Evolutionary conservation across 1,139 yeast species (phyloP).

Genomic region (Blastobotrys malaysiensis): DNA sequence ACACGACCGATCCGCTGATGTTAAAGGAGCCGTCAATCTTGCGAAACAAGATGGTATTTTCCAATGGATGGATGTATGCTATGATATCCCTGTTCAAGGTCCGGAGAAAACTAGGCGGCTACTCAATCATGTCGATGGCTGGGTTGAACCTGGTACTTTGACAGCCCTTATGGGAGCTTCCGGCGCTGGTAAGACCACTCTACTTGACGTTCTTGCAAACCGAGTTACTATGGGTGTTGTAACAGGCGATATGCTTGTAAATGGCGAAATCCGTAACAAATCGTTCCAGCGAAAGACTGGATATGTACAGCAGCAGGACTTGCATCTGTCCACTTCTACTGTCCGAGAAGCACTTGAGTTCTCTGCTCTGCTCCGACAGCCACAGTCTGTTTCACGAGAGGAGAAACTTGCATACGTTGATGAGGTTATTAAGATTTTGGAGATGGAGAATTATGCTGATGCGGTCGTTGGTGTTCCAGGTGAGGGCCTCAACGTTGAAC

Average conservation of each 20-base stretch:
- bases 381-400: constrained; percentile 39
- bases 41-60: constrained; percentile 42
- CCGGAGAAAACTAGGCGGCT: constrained; percentile 48
- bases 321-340: constrained; percentile 52
- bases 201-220: constrained; percentile 52
- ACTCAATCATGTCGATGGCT: constrained; percentile 54
- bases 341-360: constrained; percentile 55
- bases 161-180: constrained; percentile 62
- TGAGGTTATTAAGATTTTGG: constrained; percentile 47
- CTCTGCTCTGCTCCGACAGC: constrained; percentile 54
- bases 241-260: constrained; percentile 58
- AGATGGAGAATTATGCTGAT: constrained; percentile 54
- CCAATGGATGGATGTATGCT: constrained; percentile 77
- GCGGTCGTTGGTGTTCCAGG: constrained; percentile 68
- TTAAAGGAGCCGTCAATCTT: constrained; percentile 23
- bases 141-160: constrained; percentile 54
- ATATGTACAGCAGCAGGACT: constrained; percentile 59
- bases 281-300: constrained; percentile 57
- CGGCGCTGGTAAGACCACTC: constrained; percentile 62
- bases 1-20: constrained; percentile 15
- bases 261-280: constrained; percentile 46
- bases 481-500: constrained; percentile 70
- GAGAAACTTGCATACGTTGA: constrained; percentile 53
- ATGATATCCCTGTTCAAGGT: constrained; percentile 62
- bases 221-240: constrained; percentile 52